Percentiles rank a stretch among this genome's conserved stretches.
These are phyloP conservation scores for Suhomyces panamericanus DNA, from an alignment of 1,139 yeast genomes.

Conservation along the genomic window DNA sequence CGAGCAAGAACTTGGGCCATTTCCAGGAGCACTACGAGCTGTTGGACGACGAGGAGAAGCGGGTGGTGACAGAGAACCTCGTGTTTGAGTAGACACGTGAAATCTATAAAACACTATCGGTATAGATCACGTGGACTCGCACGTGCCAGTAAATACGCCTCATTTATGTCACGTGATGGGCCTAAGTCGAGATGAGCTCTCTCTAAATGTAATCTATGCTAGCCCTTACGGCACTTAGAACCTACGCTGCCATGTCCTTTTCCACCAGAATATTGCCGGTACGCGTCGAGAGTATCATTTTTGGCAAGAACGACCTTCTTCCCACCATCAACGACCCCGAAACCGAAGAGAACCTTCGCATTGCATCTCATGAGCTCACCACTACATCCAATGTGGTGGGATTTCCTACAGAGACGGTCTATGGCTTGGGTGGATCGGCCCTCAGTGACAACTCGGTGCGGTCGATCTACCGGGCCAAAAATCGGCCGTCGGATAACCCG, in stretches of 20 bases:
- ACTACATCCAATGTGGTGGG: constrained; percentile 67
- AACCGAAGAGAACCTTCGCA: constrained; percentile 49
- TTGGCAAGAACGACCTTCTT: constrained; percentile 21
- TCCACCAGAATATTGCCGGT: constrained; percentile 37
- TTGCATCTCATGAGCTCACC: constrained; percentile 60
- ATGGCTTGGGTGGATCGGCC: constrained; percentile 92
- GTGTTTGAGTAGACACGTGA: constrained; percentile 19
- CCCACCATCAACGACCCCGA: constrained; percentile 52
- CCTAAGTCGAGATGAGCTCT: constrained; percentile 2
- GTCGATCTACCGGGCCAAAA: constrained; percentile 81
- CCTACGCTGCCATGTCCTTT: constrained; percentile 15
- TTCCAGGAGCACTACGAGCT: constrained; percentile 56
- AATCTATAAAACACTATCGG: too few species aligned
- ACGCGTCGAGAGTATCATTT: constrained; percentile 28
- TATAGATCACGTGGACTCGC: not conserved
- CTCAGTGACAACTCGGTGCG: constrained; percentile 69
- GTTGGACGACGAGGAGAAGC: constrained; percentile 59
- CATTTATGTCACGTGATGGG: constrained; percentile 10
- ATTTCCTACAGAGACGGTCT: constrained; percentile 96
- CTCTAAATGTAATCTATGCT: constrained; percentile 1
- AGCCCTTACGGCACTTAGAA: constrained; percentile 2
- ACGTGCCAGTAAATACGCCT: too few species aligned
- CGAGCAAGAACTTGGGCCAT: constrained; percentile 51
- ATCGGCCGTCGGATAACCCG: constrained; percentile 94
- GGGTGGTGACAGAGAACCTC: constrained; percentile 48